Percentiles rank a stretch among this genome's conserved stretches.
Conservation (phyloP, 306 rosid species). For the Lathyrus aphaca region DNA sequence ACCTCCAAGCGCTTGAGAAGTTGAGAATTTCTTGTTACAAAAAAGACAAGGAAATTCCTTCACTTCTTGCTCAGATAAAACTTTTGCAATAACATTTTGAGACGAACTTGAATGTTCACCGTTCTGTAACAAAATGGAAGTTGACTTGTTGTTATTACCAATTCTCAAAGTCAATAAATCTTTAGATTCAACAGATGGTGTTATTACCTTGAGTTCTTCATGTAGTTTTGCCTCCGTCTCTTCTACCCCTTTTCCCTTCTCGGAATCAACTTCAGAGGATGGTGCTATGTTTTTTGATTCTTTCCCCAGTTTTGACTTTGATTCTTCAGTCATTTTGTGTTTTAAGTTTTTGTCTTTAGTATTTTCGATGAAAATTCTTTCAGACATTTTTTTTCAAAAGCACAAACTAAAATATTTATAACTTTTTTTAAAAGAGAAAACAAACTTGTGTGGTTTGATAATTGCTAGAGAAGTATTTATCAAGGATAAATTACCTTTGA, state of each 20-base stretch:
- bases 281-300: too few relatives aligned
- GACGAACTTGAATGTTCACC: not conserved
- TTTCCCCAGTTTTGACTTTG: too few relatives aligned
- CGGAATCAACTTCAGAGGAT: too few relatives aligned
- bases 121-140: not conserved
- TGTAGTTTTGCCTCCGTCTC: not conserved
- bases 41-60: not conserved
- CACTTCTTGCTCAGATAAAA: not conserved
- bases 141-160: not conserved
- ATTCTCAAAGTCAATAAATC: not conserved
- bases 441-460: not conserved
- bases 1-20: slow-evolving; percentile 76
- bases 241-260: too few relatives aligned
- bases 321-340: not conserved
- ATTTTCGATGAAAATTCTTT: not conserved
- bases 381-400: not conserved
- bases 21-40: slow-evolving; percentile 37
- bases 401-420: not conserved
- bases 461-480: not conserved
- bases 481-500: not conserved
- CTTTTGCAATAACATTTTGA: not conserved
- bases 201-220: not conserved
- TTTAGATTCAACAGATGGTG: not conserved
- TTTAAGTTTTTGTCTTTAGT: not conserved
- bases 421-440: not conserved